phyloP scores from a whole-genome alignment of 192 early-diverging fungal genomes.

The Endogone sp. region DNA sequence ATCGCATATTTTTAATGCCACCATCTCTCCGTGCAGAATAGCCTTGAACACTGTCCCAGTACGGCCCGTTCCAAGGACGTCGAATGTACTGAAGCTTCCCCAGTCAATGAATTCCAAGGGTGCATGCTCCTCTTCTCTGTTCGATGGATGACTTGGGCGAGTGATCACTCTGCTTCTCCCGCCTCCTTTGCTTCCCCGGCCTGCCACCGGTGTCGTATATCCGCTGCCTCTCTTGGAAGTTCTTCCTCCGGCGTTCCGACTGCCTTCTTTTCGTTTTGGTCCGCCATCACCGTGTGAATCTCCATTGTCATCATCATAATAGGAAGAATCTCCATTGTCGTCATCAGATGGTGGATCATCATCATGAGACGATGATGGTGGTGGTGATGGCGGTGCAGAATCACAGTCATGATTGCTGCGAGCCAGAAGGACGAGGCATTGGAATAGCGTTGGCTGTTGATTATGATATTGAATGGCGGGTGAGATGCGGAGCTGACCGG shows the following conservation, averaged over 20 bases:
- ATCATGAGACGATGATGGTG: background rate
- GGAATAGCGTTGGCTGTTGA: slow-evolving; percentile 9
- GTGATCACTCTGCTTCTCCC: too few relatives aligned
- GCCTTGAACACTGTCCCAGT: too few relatives aligned
- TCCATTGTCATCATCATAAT: background rate
- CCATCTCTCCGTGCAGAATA: too few relatives aligned
- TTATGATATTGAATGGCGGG: slow-evolving; percentile 2
- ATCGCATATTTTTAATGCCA: too few relatives aligned
- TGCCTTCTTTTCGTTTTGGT: background rate
- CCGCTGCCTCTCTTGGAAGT: background rate
- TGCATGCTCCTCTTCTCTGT: too few relatives aligned
- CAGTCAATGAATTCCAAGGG: too few relatives aligned
- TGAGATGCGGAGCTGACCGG: background rate
- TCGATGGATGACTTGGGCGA: too few relatives aligned
- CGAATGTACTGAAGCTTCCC: too few relatives aligned
- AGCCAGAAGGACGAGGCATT: slow-evolving; percentile 10
- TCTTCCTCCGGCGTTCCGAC: background rate
- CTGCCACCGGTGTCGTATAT: too few relatives aligned
- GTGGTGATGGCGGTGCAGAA: slow-evolving; percentile 4
- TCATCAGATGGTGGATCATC: background rate
- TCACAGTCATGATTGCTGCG: slow-evolving; percentile 1
- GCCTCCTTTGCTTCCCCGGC: too few relatives aligned
- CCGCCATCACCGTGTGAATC: background rate
- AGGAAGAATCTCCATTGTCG: too few relatives aligned
- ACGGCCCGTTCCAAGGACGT: too few relatives aligned